Percentiles rank a stretch among this genome's conserved stretches.
Evolutionary conservation across 495 filamentous ascomycete species (phyloP).

Genomic region (Neurospora sp.): DNA sequence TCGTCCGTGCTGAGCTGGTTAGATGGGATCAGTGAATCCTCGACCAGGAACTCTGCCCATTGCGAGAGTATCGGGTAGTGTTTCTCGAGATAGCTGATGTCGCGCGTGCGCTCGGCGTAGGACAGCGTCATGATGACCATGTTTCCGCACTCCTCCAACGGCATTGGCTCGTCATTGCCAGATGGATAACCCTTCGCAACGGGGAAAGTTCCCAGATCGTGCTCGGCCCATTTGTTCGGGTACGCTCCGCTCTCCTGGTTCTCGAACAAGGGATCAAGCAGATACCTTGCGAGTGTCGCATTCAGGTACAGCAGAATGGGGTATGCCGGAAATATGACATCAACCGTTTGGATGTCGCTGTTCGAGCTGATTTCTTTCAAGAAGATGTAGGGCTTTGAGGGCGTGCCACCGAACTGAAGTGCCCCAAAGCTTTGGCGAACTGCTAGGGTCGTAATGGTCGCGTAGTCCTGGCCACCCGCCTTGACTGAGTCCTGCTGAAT

Average conservation of each 20-base stretch:
- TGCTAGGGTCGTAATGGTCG: constrained; percentile 71
- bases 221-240: constrained; percentile 76
- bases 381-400: constrained; percentile 69
- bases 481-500: constrained; percentile 60
- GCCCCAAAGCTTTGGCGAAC: constrained; percentile 84
- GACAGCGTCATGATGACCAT: constrained; percentile 87
- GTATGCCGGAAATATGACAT: constrained; percentile 89
- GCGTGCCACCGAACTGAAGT: constrained; percentile 71
- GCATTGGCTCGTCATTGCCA: constrained; percentile 84
- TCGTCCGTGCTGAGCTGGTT: constrained; percentile 90
- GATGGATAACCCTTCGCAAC: constrained; percentile 82
- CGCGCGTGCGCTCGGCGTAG: constrained; percentile 36
- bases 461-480: constrained; percentile 59
- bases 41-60: constrained; percentile 79
- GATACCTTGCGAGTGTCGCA: constrained; percentile 69
- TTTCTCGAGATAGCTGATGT: constrained; percentile 29
- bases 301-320: constrained; percentile 88
- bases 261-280: constrained; percentile 81
- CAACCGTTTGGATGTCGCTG: constrained; percentile 89
- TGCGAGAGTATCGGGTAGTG: constrained; percentile 72
- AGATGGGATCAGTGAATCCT: constrained; percentile 68
- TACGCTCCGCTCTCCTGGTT: constrained; percentile 88
- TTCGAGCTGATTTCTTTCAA: constrained; percentile 93
- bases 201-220: constrained; percentile 88
- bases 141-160: constrained; percentile 90